Evolutionary conservation across 352 stramenopile species (phyloP).

Genomic region (Elongisporangium undulatum): DNA sequence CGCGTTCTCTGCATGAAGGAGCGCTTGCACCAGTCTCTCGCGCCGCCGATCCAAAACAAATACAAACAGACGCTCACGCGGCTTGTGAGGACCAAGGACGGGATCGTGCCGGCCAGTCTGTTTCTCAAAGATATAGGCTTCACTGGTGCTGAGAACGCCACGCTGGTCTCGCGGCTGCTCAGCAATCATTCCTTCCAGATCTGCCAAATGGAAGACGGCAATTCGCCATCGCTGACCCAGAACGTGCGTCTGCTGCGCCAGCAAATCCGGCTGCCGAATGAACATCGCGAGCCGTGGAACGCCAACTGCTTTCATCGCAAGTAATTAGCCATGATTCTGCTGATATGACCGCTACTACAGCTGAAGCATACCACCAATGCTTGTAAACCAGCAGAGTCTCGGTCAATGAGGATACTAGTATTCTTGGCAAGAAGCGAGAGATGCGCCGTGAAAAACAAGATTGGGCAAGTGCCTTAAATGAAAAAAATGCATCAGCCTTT

Average conservation of each 20-base stretch:
- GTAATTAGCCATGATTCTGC: too few species aligned
- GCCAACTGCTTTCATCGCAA: constrained; percentile 15
- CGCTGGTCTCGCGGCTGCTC: constrained; percentile 61
- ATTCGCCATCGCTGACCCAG: constrained; percentile 68
- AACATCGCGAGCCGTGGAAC: constrained; percentile 32
- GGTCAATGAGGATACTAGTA: too few species aligned
- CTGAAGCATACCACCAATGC: too few species aligned
- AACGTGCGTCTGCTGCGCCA: constrained; percentile 78
- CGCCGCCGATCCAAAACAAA: constrained; percentile 43
- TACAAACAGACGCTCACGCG: constrained; percentile 40
- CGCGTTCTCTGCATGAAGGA: constrained; percentile 74
- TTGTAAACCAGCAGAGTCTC: too few species aligned
- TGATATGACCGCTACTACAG: too few species aligned
- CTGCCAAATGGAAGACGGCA: constrained; percentile 76
- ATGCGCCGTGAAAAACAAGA: background rate
- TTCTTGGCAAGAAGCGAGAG: too few species aligned
- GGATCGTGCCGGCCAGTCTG: constrained; percentile 56
- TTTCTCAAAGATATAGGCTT: constrained; percentile 72
- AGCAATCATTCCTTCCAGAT: constrained; percentile 81
- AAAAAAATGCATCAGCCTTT: background rate
- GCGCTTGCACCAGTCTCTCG: constrained; percentile 42
- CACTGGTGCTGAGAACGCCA: constrained; percentile 63
- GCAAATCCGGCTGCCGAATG: constrained; percentile 14
- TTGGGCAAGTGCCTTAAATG: background rate
- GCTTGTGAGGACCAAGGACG: constrained; percentile 24